Percentiles rank a stretch among this genome's conserved stretches.
Conservation (phyloP, 225 moss, liverwort and hornwort genomes). For the Antitrichia curtipendula region DNA sequence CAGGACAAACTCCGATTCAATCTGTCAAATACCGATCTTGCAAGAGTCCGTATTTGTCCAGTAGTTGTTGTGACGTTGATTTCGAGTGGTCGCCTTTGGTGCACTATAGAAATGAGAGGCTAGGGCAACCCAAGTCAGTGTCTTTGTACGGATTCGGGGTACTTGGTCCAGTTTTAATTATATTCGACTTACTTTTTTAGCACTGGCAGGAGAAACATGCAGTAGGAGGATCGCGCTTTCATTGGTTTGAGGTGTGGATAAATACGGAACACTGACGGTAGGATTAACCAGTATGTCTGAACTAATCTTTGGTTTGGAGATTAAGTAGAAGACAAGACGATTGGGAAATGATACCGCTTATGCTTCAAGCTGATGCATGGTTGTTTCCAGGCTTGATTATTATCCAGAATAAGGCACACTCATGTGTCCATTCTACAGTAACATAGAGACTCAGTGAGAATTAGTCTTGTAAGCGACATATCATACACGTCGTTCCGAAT, state of each 20-base stretch:
- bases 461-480: background rate
- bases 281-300: background rate
- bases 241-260: background rate
- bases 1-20: slow-evolving; percentile 3
- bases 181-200: background rate
- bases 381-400: background rate
- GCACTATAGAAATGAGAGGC: background rate
- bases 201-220: background rate
- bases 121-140: background rate
- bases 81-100: background rate
- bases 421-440: background rate
- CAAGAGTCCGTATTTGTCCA: background rate
- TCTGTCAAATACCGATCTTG: background rate
- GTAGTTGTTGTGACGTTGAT: background rate
- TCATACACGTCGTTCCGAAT: background rate
- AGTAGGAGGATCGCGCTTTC: background rate
- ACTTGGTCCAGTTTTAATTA: background rate
- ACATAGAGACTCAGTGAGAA: background rate
- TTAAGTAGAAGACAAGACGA: background rate
- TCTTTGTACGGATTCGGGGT: slow-evolving; percentile 1
- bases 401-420: background rate
- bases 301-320: background rate
- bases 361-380: background rate
- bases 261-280: background rate
- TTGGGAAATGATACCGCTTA: background rate